phyloP scores from a whole-genome alignment of 805 yeast genomes.

The Candida saitoana region DNA sequence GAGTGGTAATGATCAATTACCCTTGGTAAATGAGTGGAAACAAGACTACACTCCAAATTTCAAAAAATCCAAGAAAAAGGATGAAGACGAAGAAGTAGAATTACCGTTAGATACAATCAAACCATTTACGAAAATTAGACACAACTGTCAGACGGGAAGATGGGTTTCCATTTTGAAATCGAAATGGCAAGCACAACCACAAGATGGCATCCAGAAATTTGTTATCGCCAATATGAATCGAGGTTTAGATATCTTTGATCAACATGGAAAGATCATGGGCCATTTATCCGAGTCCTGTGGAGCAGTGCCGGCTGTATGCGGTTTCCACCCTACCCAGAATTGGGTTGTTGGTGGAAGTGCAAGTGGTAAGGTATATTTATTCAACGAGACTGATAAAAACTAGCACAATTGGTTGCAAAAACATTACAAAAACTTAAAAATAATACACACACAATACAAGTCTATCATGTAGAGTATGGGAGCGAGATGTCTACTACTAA shows the following conservation, averaged over 20 bases:
- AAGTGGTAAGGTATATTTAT: constrained; percentile 80
- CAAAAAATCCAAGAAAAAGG: constrained; percentile 9
- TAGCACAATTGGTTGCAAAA: neutral
- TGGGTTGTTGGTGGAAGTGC: constrained; percentile 95
- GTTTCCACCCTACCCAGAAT: constrained; percentile 79
- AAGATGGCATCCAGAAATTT: constrained; percentile 73
- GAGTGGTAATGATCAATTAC: constrained; percentile 37
- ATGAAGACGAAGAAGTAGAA: constrained; percentile 14
- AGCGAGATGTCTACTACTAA: too few species aligned
- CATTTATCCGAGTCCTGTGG: constrained; percentile 69
- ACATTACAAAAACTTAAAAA: constrained; percentile 3
- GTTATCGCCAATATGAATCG: constrained; percentile 92
- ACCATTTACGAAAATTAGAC: constrained; percentile 67
- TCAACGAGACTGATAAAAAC: constrained; percentile 20
- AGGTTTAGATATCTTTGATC: constrained; percentile 75
- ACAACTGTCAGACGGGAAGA: constrained; percentile 94
- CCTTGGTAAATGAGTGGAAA: constrained; percentile 25
- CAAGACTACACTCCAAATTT: constrained; percentile 6
- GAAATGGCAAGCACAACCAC: constrained; percentile 74
- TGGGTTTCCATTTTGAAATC: constrained; percentile 94
- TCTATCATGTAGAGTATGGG: too few species aligned
- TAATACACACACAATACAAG: constrained; percentile 1
- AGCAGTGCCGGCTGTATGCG: constrained; percentile 88
- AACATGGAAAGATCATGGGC: constrained; percentile 72
- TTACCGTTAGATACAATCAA: constrained; percentile 36